Conservation (phyloP, 2,329 filamentous ascomycete species). For the Neophaeococcomyces mojaviensis region DNA sequence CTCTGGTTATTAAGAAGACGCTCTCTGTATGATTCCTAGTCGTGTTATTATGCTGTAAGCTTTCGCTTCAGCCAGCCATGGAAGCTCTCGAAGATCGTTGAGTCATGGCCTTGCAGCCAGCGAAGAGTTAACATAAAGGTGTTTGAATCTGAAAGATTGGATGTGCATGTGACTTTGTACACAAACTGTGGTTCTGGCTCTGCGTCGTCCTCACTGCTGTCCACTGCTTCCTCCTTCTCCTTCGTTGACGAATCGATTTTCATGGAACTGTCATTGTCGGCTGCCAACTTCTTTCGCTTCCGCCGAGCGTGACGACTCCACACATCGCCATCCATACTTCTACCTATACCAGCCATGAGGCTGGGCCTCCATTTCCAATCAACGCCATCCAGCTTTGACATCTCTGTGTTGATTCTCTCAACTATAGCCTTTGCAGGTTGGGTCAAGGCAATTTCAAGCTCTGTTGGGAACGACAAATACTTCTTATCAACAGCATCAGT, state of each 20-base stretch:
- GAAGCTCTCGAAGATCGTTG: conserved; percentile 7
- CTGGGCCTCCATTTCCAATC: conserved; percentile 4
- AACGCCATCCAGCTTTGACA: conserved; percentile 4
- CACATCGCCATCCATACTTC: conserved; percentile 58
- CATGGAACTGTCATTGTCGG: conserved; percentile 27
- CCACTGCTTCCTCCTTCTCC: neutral
- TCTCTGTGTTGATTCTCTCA: neutral
- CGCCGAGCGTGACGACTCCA: conserved; percentile 69
- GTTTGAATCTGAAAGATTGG: neutral
- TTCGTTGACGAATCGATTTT: conserved; percentile 16
- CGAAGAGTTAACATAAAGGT: neutral
- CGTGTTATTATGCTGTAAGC: too few relatives aligned
- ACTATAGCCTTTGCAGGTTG: conserved; percentile 25
- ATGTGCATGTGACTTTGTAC: conserved; percentile 30
- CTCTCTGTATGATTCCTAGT: too few relatives aligned
- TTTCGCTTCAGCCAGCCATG: conserved; percentile 8
- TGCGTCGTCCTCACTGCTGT: conserved; percentile 5
- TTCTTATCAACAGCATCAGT: conserved; percentile 38
- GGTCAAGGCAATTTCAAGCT: conserved; percentile 37
- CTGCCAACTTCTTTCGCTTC: conserved; percentile 15
- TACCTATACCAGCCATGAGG: conserved; percentile 50
- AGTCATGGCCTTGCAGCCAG: conserved; percentile 7
- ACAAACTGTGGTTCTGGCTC: conserved; percentile 26
- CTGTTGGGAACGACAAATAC: conserved; percentile 47
- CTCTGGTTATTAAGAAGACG: too few relatives aligned